phyloP scores from a whole-genome alignment of 2,329 filamentous ascomycete genomes.

The Paraphaeosphaeria minitans region DNA sequence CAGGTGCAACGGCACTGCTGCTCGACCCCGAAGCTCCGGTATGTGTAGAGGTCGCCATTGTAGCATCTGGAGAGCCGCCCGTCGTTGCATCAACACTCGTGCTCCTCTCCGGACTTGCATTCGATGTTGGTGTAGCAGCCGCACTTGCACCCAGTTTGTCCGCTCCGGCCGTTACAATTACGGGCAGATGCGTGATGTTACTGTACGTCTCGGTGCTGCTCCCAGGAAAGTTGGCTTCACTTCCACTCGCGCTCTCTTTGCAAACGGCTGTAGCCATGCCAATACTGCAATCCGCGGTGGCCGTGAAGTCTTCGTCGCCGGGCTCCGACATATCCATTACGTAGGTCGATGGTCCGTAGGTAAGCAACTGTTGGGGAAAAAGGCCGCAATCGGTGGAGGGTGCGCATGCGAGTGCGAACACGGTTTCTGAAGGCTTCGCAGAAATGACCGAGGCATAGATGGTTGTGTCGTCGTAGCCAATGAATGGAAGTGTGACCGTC shows the following conservation, averaged over 20 bases:
- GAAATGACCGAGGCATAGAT: slow-evolving; percentile 22
- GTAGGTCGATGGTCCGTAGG: slow-evolving; percentile 26
- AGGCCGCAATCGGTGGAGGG: slow-evolving; percentile 22
- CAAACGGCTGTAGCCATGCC: slow-evolving; percentile 23
- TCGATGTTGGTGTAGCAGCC: slow-evolving; percentile 6
- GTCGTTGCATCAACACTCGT: background rate
- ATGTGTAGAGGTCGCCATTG: background rate
- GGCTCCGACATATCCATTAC: slow-evolving; percentile 25
- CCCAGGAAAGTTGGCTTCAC: slow-evolving; percentile 32
- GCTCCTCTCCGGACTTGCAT: background rate
- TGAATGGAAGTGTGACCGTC: slow-evolving; percentile 18
- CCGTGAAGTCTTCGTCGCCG: slow-evolving; percentile 23
- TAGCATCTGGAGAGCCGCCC: background rate
- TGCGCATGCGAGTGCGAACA: slow-evolving; percentile 18
- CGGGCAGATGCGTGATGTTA: slow-evolving; percentile 14
- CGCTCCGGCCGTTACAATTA: slow-evolving; percentile 23
- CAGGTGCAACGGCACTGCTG: background rate
- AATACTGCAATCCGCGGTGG: slow-evolving; percentile 26
- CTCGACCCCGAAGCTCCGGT: background rate
- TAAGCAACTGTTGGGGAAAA: slow-evolving; percentile 26
- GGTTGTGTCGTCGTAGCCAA: slow-evolving; percentile 10
- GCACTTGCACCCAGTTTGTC: slow-evolving; percentile 19
- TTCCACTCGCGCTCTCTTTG: slow-evolving; percentile 27
- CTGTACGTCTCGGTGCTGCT: slow-evolving; percentile 20
- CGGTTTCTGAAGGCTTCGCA: slow-evolving; percentile 20